These are phyloP conservation scores for Exsudoporus floridanus DNA, from an alignment of 1,284 basidiomycete species.

Conservation along the genomic window DNA sequence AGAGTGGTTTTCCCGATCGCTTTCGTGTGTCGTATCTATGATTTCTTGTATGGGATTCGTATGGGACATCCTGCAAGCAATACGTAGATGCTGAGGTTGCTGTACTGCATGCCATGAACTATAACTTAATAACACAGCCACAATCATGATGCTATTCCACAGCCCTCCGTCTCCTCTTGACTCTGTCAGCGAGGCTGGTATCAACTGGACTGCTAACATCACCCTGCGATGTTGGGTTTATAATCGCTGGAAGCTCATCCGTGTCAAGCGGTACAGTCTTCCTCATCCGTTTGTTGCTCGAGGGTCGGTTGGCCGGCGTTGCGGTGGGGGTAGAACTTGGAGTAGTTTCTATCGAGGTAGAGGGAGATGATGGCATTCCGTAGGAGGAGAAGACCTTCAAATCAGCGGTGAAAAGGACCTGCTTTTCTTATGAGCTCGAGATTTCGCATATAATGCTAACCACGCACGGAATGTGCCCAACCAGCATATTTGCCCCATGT, in stretches of 20 bases:
- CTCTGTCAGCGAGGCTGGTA: constrained; percentile 35
- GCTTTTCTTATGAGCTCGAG: constrained; percentile 3
- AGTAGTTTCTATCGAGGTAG: constrained; percentile 6
- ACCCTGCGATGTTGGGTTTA: not conserved
- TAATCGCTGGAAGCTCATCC: constrained; percentile 9
- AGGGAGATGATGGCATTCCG: constrained; percentile 36
- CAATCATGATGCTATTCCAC: constrained; percentile 4
- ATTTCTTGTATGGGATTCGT: constrained; percentile 44
- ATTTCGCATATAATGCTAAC: not conserved
- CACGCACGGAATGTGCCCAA: constrained; percentile 85
- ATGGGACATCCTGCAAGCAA: constrained; percentile 22
- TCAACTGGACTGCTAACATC: not conserved
- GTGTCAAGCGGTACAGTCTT: not conserved
- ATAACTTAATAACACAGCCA: constrained; percentile 19
- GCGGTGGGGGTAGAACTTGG: constrained; percentile 8
- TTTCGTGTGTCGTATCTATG: constrained; percentile 40
- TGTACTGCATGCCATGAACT: too few species aligned
- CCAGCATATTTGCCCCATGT: constrained; percentile 87
- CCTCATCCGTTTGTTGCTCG: constrained; percentile 20
- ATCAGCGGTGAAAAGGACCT: constrained; percentile 63
- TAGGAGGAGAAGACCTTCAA: constrained; percentile 51
- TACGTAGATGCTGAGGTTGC: not conserved
- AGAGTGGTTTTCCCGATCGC: constrained; percentile 33
- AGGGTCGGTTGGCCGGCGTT: constrained; percentile 8
- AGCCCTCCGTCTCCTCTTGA: constrained; percentile 35